Percentiles rank a stretch among this genome's conserved stretches.
Conservation (phyloP, 345 rosid species). For the Hypericum perforatum region DNA sequence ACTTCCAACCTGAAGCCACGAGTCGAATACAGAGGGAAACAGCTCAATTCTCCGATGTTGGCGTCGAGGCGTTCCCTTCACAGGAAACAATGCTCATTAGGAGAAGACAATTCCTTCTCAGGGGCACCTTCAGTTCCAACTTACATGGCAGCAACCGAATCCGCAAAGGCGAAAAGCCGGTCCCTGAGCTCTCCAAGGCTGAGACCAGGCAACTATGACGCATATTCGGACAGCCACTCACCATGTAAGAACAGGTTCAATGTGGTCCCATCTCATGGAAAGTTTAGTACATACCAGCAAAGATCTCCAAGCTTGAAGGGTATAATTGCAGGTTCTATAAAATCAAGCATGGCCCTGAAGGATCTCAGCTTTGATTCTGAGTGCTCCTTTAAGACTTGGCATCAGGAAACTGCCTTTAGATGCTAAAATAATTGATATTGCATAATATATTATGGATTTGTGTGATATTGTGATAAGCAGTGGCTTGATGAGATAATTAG, state of each 20-base stretch:
- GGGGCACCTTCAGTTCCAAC: conserved; percentile 44
- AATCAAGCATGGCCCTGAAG: conserved; percentile 32
- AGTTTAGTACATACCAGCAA: conserved; percentile 48
- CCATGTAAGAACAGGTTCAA: conserved; percentile 59
- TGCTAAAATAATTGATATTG: background rate
- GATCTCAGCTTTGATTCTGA: conserved; percentile 56
- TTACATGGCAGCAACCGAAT: conserved; percentile 88
- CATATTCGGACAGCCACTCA: conserved; percentile 74
- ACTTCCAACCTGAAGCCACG: conserved; percentile 27
- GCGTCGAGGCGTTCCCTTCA: conserved; percentile 39
- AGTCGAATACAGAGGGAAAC: conserved; percentile 33
- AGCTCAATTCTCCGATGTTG: conserved; percentile 23
- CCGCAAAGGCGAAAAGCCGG: conserved; percentile 79
- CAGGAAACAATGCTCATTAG: conserved; percentile 48
- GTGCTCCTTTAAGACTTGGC: conserved; percentile 26
- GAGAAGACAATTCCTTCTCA: conserved; percentile 45
- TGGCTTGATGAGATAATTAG: too few species aligned
- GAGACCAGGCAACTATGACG: conserved; percentile 53
- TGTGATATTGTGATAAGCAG: too few species aligned
- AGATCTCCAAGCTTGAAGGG: conserved; percentile 71
- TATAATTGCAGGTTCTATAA: conserved; percentile 35
- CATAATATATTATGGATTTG: too few species aligned
- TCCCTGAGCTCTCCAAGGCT: conserved; percentile 63
- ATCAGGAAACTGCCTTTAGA: conserved; percentile 5
- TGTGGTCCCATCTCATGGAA: conserved; percentile 29